Evolutionary conservation across 192 early-diverging fungal species (phyloP).

Genomic region (Coemansia sp.): DNA sequence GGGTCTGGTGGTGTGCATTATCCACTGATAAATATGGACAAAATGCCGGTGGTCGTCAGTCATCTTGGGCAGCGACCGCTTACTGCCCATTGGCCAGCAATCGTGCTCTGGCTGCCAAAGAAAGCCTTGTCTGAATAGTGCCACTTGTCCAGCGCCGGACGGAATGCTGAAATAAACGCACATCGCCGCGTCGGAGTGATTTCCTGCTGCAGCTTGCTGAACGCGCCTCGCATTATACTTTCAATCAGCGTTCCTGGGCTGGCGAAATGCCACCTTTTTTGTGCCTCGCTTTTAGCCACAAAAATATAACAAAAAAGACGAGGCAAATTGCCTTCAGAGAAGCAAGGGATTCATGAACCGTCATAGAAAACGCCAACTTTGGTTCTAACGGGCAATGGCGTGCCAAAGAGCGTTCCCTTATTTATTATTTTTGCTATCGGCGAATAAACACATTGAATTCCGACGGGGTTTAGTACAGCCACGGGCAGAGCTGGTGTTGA

Average conservation of each 20-base stretch:
- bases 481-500: neutral
- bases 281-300: neutral
- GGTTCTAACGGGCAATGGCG: neutral
- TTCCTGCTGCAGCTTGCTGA: neutral
- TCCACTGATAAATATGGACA: neutral
- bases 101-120: neutral
- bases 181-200: neutral
- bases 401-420: neutral
- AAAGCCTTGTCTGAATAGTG: neutral
- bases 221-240: neutral
- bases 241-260: neutral
- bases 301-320: neutral
- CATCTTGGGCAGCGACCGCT: neutral
- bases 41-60: neutral
- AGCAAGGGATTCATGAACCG: neutral
- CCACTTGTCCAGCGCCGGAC: neutral
- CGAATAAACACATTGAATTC: neutral
- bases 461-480: neutral
- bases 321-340: neutral
- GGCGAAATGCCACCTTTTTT: neutral
- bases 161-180: neutral
- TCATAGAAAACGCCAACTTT: neutral
- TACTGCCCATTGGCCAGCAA: neutral
- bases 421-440: neutral
- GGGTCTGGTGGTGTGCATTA: neutral